Evolutionary conservation across 1,284 basidiomycete genomes (phyloP).

Genomic region (Trichosporon sp.): DNA sequence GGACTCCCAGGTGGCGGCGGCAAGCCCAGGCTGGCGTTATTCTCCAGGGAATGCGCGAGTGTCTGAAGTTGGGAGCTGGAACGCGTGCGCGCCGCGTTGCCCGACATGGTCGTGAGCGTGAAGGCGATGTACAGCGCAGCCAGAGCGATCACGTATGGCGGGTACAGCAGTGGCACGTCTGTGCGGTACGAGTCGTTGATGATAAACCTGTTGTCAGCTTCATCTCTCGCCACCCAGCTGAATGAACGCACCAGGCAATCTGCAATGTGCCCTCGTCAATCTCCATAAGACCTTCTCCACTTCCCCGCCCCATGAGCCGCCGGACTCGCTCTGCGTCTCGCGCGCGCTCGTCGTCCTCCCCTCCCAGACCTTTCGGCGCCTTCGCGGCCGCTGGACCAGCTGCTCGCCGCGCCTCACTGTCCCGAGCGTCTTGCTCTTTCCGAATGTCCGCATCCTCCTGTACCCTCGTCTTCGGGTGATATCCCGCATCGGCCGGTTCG

Average conservation of each 20-base stretch:
- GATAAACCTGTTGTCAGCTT: slow-evolving; percentile 64
- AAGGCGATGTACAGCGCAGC: slow-evolving; percentile 83
- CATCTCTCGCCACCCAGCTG: not conserved
- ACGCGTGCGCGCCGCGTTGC: slow-evolving; percentile 40
- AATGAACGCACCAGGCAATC: slow-evolving; percentile 49
- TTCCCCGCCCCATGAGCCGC: slow-evolving; percentile 42
- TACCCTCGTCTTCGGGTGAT: slow-evolving; percentile 30
- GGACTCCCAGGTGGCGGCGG: slow-evolving; percentile 30
- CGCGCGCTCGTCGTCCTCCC: slow-evolving; percentile 24
- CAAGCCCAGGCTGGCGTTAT: slow-evolving; percentile 35
- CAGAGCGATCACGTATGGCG: slow-evolving; percentile 88
- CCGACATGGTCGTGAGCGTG: slow-evolving; percentile 39
- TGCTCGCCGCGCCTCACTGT: slow-evolving; percentile 20
- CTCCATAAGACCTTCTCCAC: slow-evolving; percentile 47
- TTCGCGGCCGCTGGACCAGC: slow-evolving; percentile 9
- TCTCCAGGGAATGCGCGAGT: slow-evolving; percentile 49
- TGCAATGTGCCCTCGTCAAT: slow-evolving; percentile 51
- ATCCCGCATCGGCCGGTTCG: slow-evolving; percentile 45
- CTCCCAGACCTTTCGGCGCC: not conserved
- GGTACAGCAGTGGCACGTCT: slow-evolving; percentile 81
- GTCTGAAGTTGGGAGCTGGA: slow-evolving; percentile 45
- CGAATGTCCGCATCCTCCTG: slow-evolving; percentile 42
- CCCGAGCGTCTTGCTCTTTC: slow-evolving; percentile 24
- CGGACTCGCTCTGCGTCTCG: slow-evolving; percentile 35
- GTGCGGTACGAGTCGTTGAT: slow-evolving; percentile 95